Conservation (phyloP, 495 filamentous ascomycete species). For the Hyaloscypha variabilis region DNA sequence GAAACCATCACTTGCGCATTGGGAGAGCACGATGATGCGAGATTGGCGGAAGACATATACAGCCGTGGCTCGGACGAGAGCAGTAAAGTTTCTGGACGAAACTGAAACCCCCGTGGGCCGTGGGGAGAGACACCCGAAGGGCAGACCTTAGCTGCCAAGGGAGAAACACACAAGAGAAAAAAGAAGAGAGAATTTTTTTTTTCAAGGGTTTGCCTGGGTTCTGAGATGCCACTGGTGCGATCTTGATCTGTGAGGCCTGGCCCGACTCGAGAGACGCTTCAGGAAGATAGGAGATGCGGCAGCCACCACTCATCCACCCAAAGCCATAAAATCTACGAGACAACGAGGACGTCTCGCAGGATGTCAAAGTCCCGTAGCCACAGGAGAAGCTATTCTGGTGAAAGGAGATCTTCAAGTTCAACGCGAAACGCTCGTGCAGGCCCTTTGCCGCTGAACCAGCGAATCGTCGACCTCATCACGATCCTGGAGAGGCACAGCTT, state of each 20-base stretch:
- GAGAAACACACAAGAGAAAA: not conserved
- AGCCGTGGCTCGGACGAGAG: not conserved
- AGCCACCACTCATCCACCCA: not conserved
- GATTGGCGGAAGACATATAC: not conserved
- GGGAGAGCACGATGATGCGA: not conserved
- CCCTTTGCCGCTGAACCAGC: not conserved
- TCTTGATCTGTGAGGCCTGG: not conserved
- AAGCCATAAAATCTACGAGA: not conserved
- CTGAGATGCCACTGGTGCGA: not conserved
- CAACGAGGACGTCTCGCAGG: not conserved
- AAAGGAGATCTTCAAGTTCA: not conserved
- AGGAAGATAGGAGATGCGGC: not conserved
- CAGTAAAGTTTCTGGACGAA: not conserved
- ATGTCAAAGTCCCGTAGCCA: not conserved
- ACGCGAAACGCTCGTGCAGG: not conserved
- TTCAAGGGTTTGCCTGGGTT: too few species aligned
- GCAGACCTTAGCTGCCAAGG: not conserved
- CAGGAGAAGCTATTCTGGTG: not conserved
- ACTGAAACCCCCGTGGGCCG: not conserved
- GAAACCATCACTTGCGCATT: too few species aligned
- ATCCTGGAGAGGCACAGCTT: not conserved
- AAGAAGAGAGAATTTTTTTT: not conserved
- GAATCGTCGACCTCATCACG: not conserved
- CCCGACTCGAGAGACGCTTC: not conserved
- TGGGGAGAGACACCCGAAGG: too few species aligned